Conservation (phyloP, 108 stramenopile genomes). For the Ochromonas danica region DNA sequence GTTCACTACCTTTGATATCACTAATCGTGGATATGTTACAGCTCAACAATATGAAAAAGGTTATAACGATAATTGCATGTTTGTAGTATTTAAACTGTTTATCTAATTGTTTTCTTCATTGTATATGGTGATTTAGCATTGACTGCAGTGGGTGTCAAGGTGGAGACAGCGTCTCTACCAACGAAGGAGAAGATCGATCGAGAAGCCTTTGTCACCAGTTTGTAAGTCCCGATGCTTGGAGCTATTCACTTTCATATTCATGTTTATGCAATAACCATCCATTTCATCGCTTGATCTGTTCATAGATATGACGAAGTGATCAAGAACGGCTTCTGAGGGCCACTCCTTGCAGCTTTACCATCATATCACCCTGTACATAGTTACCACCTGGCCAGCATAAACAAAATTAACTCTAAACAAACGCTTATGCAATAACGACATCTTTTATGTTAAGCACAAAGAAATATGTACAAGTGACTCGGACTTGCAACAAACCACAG, state of each 20-base stretch:
- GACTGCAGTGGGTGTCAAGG: not conserved
- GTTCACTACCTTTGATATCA: constrained; percentile 31
- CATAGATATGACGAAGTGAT: not conserved
- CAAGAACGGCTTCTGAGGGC: not conserved
- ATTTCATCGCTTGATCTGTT: not conserved
- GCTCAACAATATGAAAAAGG: constrained; percentile 18
- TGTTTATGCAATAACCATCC: not conserved
- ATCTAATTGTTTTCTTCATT: too few species aligned
- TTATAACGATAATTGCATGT: not conserved
- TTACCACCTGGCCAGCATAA: too few species aligned
- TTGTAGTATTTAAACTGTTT: too few species aligned
- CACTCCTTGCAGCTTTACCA: too few species aligned
- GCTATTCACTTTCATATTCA: not conserved
- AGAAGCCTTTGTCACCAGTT: not conserved
- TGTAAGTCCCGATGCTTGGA: constrained; percentile 20
- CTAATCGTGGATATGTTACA: constrained; percentile 1
- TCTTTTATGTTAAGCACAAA: too few species aligned
- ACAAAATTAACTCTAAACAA: too few species aligned
- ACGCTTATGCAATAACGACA: too few species aligned
- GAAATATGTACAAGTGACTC: too few species aligned
- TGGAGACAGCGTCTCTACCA: not conserved
- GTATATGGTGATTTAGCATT: not conserved
- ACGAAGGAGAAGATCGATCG: not conserved
- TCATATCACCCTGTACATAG: too few species aligned
- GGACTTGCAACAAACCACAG: too few species aligned